Percentiles rank a stretch among this genome's conserved stretches.
phyloP scores from a whole-genome alignment of 208 protist species.

The Acanthamoeba polyphaga region DNA sequence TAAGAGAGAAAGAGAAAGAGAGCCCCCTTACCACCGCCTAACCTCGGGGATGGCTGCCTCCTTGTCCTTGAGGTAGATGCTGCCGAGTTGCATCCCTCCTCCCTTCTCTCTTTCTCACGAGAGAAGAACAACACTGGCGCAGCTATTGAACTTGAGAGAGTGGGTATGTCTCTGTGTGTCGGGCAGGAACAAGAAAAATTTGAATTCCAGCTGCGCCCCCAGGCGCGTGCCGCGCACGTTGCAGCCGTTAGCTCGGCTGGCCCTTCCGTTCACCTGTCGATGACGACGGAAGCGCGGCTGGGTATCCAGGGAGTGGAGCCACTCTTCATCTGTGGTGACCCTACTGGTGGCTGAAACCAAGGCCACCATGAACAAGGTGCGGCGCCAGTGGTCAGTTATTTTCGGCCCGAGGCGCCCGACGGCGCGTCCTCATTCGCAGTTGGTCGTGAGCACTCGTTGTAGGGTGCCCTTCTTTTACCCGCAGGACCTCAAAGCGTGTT shows the following conservation, averaged over 20 bases:
- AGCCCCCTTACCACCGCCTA: not conserved
- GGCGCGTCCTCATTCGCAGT: not conserved
- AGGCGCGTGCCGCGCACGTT: too few species aligned
- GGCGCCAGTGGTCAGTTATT: not conserved
- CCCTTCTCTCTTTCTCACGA: not conserved
- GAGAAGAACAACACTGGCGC: not conserved
- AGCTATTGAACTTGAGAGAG: too few species aligned
- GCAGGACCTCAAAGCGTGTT: too few species aligned
- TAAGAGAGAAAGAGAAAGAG: not conserved
- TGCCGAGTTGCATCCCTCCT: conserved; percentile 1
- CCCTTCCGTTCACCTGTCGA: not conserved
- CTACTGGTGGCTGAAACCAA: not conserved
- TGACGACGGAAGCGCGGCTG: too few species aligned
- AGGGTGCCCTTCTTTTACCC: not conserved
- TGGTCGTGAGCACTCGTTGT: not conserved
- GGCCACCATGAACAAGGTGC: not conserved
- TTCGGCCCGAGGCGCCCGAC: not conserved
- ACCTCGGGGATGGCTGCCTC: conserved; percentile 50
- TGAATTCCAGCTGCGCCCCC: not conserved
- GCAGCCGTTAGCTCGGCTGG: too few species aligned
- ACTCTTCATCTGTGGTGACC: not conserved
- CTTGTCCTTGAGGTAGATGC: conserved; percentile 52
- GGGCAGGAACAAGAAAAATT: not conserved
- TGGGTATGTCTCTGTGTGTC: not conserved
- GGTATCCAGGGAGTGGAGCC: not conserved